Percentiles rank a stretch among this genome's conserved stretches.
These are phyloP conservation scores for Cryptococcus sp. DNA, from an alignment of 1,284 basidiomycete genomes.

Conservation along the genomic window DNA sequence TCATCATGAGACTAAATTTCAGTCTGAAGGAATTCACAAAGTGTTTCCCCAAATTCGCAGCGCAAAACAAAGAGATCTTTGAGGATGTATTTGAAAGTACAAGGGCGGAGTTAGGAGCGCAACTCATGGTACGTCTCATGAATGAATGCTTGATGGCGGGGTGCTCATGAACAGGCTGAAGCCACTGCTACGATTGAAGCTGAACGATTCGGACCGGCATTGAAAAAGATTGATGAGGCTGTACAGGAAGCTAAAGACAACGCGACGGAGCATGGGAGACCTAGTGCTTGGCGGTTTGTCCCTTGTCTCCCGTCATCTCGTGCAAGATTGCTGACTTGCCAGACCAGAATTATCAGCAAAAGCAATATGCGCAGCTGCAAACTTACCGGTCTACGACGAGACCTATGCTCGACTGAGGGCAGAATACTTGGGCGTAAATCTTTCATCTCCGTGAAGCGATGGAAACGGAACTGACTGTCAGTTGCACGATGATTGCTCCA, in stretches of 20 bases:
- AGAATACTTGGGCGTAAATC: conserved; percentile 41
- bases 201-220: conserved; percentile 28
- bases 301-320: not conserved
- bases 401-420: conserved; percentile 31
- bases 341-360: conserved; percentile 38
- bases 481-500: conserved; percentile 28
- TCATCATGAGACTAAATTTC: not conserved
- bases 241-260: conserved; percentile 32
- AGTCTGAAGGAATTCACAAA: conserved; percentile 33
- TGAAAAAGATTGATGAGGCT: conserved; percentile 31
- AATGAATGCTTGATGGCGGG: not conserved
- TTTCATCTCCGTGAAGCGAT: not conserved
- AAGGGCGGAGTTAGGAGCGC: conserved; percentile 9
- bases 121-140: not conserved
- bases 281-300: conserved; percentile 43
- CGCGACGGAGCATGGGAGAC: conserved; percentile 10
- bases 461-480: too few relatives aligned
- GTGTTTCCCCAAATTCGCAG: conserved; percentile 35
- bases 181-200: conserved; percentile 28
- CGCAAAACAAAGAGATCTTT: conserved; percentile 23
- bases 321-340: not conserved
- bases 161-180: conserved; percentile 12
- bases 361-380: conserved; percentile 35
- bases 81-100: conserved; percentile 30
- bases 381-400: conserved; percentile 42